phyloP scores from a whole-genome alignment of 768 basidiomycete genomes.

The Leccinum broughii region DNA sequence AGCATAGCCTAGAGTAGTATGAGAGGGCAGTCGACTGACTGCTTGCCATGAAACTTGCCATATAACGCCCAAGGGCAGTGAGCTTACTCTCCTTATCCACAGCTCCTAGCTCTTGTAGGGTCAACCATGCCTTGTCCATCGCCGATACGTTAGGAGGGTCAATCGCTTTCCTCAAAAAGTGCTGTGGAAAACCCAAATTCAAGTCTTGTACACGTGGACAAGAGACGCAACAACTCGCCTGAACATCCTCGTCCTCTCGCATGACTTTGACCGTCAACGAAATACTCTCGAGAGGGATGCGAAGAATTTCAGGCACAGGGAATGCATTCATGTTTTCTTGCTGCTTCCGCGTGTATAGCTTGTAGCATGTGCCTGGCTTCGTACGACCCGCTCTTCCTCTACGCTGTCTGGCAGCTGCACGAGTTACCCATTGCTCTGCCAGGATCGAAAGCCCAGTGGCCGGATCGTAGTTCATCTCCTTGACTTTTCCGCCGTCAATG shows the following conservation, averaged over 20 bases:
- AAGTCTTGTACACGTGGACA: background rate
- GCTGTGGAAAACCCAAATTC: conserved; percentile 34
- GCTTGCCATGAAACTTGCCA: conserved; percentile 42
- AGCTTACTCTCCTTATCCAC: conserved; percentile 61
- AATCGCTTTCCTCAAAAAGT: conserved; percentile 72
- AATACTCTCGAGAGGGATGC: conserved; percentile 83
- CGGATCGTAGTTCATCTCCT: conserved; percentile 74
- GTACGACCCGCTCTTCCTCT: conserved; percentile 91
- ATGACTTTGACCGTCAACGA: conserved; percentile 81
- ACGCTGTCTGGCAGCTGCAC: conserved; percentile 80
- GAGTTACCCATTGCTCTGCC: conserved; percentile 76
- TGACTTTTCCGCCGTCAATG: conserved; percentile 82
- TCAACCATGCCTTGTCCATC: conserved; percentile 74
- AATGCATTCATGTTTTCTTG: conserved; percentile 69
- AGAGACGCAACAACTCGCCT: conserved; percentile 43
- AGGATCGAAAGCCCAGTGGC: conserved; percentile 72
- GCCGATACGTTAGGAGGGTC: conserved; percentile 78
- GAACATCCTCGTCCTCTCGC: conserved; percentile 75
- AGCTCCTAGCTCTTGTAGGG: conserved; percentile 77
- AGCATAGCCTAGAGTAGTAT: conserved; percentile 60
- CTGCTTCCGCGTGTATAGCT: conserved; percentile 76
- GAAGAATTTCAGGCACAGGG: conserved; percentile 84
- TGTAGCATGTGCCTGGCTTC: conserved; percentile 80
- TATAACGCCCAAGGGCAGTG: conserved; percentile 81
- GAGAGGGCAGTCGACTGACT: background rate